Base-by-base conservation (phyloP, 257 asterid genomes). In the Knoxia roxburghii region DNA sequence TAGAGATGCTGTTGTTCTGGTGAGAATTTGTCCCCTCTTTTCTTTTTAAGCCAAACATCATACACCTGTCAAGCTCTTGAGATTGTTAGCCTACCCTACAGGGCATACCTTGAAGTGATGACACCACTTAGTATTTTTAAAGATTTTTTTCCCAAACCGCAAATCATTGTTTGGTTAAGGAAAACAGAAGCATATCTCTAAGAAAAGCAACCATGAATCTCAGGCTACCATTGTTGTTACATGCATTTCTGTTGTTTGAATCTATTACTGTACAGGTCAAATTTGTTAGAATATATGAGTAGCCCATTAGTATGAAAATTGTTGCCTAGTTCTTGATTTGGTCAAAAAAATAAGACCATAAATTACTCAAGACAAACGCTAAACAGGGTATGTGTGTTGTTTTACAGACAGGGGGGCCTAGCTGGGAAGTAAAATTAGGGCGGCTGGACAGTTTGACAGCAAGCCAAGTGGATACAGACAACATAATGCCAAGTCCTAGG, bases 401-500 rank as follows among this genome's bases (percentile, higher is more conserved):
- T 46, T 60, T 40, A 51, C 85, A 88, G 99, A 84, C 91, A 75
- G 99, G 96, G 64, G 99, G 99, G 29, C 99, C 97, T 13, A 37
- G 59, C 1, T 93, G 99, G 99, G 85, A 84, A 67, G 99, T 94
- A 76, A 88, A 81, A 72, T 65, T 90, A 61, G 99, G 96, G 21
- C 77, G 99, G 70, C 67, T 69, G 56, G 99, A 90, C 71, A 88
- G 99, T 83, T 56, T 94, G 71, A 87, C 89, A 46, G 99, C 97
- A 24, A 90, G 91, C 78, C 95, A 82, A 77, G 79, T 88, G 72
- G 90, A 83, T 27, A 83, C 99, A 67, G 76, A 87, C 60, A 80
- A 72, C 6, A 80, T 94, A 75, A 90, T 94, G 99, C 97, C 99
- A 27, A 94, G 99, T 53, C 99, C 99, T 21, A 75, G 99, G 72